phyloP scores from a whole-genome alignment of 257 asterid genomes.

The Cinchona pubescens region DNA sequence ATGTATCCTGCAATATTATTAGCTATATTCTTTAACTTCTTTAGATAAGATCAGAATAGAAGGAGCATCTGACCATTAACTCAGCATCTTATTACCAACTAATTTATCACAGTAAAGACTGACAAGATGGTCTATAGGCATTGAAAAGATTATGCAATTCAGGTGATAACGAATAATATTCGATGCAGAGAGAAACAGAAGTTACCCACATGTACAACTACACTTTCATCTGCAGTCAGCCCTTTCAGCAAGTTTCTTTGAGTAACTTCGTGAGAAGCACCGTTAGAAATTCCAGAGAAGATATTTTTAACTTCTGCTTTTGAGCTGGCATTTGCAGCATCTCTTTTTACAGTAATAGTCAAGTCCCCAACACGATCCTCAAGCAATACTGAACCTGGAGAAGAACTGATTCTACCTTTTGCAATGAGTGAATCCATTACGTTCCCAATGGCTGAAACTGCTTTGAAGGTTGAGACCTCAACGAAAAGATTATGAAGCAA shows the following conservation, averaged over 20 bases:
- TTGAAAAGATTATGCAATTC: not conserved
- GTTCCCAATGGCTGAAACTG: constrained; percentile 74
- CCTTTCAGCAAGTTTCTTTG: constrained; percentile 84
- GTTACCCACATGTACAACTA: constrained; percentile 74
- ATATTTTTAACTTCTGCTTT: constrained; percentile 52
- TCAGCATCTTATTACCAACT: not conserved
- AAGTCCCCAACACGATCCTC: constrained; percentile 74
- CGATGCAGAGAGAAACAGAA: constrained; percentile 13
- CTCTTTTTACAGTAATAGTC: constrained; percentile 62
- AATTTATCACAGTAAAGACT: not conserved
- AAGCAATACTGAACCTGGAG: constrained; percentile 57
- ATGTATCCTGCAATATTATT: constrained; percentile 62
- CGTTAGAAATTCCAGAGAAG: constrained; percentile 35
- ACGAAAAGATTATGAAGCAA: constrained; percentile 90
- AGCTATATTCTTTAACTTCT: constrained; percentile 3
- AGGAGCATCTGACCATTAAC: not conserved
- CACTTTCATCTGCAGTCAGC: constrained; percentile 93
- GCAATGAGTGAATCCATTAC: constrained; percentile 49
- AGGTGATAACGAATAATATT: not conserved
- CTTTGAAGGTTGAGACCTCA: constrained; percentile 78
- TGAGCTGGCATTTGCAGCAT: constrained; percentile 54
- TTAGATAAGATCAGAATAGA: not conserved
- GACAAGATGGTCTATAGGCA: not conserved
- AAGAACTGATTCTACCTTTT: constrained; percentile 30
- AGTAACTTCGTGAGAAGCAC: constrained; percentile 55